Base-by-base conservation (phyloP, 148 eudicot genomes). In the Chenopodium quinoa region DNA sequence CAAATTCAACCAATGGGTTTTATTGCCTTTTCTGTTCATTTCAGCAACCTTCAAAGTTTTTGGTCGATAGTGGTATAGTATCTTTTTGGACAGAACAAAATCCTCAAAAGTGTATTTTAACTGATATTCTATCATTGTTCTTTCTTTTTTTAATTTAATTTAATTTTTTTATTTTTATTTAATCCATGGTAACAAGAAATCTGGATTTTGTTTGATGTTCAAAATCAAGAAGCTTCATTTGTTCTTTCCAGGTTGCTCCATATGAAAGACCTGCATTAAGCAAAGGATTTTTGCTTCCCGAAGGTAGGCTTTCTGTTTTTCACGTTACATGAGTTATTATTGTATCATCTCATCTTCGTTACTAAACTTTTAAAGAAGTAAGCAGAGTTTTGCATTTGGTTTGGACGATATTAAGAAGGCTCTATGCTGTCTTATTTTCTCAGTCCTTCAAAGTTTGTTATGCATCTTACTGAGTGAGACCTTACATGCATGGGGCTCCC, bases 201-300 rank as follows among this genome's bases (percentile, higher is more conserved):
- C 1, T 60, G 7, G 37, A 31, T 29, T 48, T 23, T 69, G 62
- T 47, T 47, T 47, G 47, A 58, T 70, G 56, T 31, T 46, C 31
- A 40, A 78, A 7, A 44, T 75, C 16, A 52, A 27, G 1, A 54
- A 23, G 34, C 34, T 52, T 73, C 37, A 14, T 7, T 75, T 69
- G 4, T 81, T 78, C 70, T 79, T 70, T 88, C 78, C 88, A 96
- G 99, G 98, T 92, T 84, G 89, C 91, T 71, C 99, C 99, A 63
- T 96, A 96, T 88, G 99, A 96, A 90, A 91, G 99, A 86, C 99
- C 99, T 84, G 99, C 99, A 50, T 84, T 96, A 81, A 96, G 99
- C 91, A 96, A 96, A 90, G 99, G 99, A 32, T 96, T 88, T 88
- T 87, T 96, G 79, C 98, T 96, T 81, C 99, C 98, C 52, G 99